These are phyloP conservation scores for Dothistroma pini DNA, from an alignment of 2,329 filamentous ascomycete genomes.

Conservation along the genomic window DNA sequence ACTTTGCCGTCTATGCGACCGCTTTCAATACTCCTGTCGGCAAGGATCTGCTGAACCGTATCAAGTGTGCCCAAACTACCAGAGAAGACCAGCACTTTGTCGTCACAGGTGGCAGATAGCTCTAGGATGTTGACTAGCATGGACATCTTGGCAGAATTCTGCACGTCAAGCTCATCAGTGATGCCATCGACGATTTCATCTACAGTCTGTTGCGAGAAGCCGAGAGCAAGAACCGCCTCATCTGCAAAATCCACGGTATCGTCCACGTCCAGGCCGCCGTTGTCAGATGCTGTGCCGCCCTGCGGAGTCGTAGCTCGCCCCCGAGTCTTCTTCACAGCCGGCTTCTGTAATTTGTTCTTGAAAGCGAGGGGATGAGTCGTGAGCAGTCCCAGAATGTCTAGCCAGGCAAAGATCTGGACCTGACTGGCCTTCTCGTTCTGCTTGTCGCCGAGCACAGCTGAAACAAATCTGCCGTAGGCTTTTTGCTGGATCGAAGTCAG, in stretches of 20 bases:
- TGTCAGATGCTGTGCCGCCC: slow-evolving; percentile 10
- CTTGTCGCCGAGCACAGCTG: slow-evolving; percentile 35
- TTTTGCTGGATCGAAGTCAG: slow-evolving; percentile 62
- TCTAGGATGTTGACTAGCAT: slow-evolving; percentile 68
- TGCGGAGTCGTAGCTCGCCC: slow-evolving; percentile 5
- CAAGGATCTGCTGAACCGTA: slow-evolving; percentile 61
- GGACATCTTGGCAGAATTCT: slow-evolving; percentile 64
- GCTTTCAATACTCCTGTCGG: slow-evolving; percentile 44
- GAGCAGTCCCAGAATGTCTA: slow-evolving; percentile 51
- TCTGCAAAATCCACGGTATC: slow-evolving; percentile 16
- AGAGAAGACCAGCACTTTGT: slow-evolving; percentile 80
- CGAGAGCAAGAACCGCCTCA: slow-evolving; percentile 32
- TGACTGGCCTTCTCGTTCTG: slow-evolving; percentile 37
- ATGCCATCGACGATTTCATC: slow-evolving; percentile 36
- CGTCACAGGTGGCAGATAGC: slow-evolving; percentile 56
- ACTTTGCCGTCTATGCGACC: slow-evolving; percentile 67
- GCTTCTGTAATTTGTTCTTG: slow-evolving; percentile 46
- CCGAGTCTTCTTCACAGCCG: slow-evolving; percentile 17
- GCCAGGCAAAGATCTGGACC: slow-evolving; percentile 53
- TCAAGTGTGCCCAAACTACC: slow-evolving; percentile 67
- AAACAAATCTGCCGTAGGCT: slow-evolving; percentile 58
- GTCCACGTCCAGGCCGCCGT: slow-evolving; percentile 22
- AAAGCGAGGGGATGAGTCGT: slow-evolving; percentile 59
- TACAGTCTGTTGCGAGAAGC: slow-evolving; percentile 37
- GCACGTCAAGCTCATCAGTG: slow-evolving; percentile 42